Base-by-base conservation (phyloP, 352 stramenopile genomes). In the Globisporangium cystogenes region DNA sequence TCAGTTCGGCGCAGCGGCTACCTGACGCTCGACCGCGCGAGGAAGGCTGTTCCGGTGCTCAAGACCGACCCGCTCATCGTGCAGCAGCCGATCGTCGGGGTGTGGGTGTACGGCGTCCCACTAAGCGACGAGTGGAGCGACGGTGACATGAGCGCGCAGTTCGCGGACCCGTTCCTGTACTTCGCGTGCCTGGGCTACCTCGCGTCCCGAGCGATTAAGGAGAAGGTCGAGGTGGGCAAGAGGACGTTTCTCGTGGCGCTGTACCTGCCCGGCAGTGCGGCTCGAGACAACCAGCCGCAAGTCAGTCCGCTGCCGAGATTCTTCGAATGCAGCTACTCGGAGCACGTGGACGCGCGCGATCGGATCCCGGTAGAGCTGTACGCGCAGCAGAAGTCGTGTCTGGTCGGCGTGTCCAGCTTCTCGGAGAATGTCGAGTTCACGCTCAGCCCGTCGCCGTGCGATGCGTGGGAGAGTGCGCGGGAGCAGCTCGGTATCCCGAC, bases 81-180 rank as follows among this genome's bases (percentile, higher is more conserved):
- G 5, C 73, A 87, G 48, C 72, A 78, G 23, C 82, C 79, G 2
- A 64, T 90, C 48, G 77, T 92, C 1, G 82, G 82, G 14, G 21
- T 92, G 44, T 92, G 82, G 82, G 67, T 89, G 4, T 87, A 86
- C 37, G 82, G 82, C 27, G 59, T 90, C 3, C 56, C 71, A 12
- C 60, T 92, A 6, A 65, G 74, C 48, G 77, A 86, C 23, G 68
- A 68, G 14, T 83, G 74, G 70, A 52, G 80, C 27, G 59, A 70
- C 20, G 54, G 65, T 4, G 59, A 35, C 7, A 62, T 64, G 1
- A 59, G 59, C 23, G 54, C 62, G 7, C 70, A 76, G 50, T 50
- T 88, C 1, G 53, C 57, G 15, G 65, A 89, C 59, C 70, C 78
- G 43, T 82, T 72, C 47, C 48, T 92, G 42, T 76, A 86, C 45